Base-by-base conservation (phyloP, 345 rosid species). In the Eucalyptus decipiens region DNA sequence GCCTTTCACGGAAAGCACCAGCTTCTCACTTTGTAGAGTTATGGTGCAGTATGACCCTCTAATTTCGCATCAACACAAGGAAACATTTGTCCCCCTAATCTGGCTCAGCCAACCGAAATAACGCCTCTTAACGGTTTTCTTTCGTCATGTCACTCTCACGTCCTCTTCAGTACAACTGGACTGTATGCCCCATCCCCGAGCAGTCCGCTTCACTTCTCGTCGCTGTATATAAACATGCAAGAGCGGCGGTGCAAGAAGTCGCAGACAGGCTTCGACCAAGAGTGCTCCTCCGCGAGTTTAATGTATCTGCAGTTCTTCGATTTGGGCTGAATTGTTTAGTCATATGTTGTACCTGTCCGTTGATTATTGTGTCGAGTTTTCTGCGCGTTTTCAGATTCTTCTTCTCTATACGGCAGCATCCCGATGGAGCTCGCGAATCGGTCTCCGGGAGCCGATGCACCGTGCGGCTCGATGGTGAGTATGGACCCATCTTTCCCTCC, bases 81-180 rank as follows among this genome's bases (percentile, higher is more conserved):
- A 88, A 40, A 90, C 56, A 93, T 94, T 92, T 94, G 93, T 90
- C 90, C 89, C 89, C 90, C 90, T 23, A 89, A 91, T 76, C 87
- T 87, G 87, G 91, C 89, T 90, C 72, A 90, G 4, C 90, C 87
- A 90, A 87, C 90, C 30, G 62, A 89, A 90, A 54, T 89, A 89
- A 76, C 94, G 24, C 88, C 91, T 87, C 86, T 89, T 92, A 91
- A 91, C 45, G 89, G 90, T 89, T 52, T 30, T 49, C 89, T 90
- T 50, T 40, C 12, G 28, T 87, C 88, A 67, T 58, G 90, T 69
- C 23, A 43, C 48, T 9, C 62, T 89, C 67, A 88, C 89, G 93
- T 92, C 93, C 62, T 62, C 88, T 81, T 93, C 95, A 88, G 24
- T 87, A 88, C 93, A 93, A 80, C 92, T 51, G 43, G 42, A 54